Base-by-base conservation (phyloP, 768 basidiomycete species). In the Rubroboletus satanas region DNA sequence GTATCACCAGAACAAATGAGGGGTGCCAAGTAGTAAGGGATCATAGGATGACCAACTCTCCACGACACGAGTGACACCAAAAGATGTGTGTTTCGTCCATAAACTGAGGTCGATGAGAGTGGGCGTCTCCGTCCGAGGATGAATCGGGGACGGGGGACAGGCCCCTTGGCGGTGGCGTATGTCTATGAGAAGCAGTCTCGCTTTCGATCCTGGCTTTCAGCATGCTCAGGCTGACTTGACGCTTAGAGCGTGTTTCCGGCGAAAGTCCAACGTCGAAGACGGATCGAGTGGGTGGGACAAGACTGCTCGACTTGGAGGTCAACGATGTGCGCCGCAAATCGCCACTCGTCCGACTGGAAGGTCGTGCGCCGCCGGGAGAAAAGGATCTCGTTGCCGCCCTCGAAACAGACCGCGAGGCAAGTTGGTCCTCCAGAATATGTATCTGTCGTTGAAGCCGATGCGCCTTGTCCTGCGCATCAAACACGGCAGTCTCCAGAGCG, bases 171-270 rank as follows among this genome's bases (percentile, higher is more conserved):
- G 83, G 83, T 11, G 78, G 73, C 2, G 82, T 76, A 32, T 74
- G 75, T 36, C 74, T 71, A 15, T 73, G 63, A 32, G 61, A 60
- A 15, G 79, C 82, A 18, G 79, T 73, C 70, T 94, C 92, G 67
- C 88, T 87, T 56, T 93, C 89, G 62, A 94, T 94, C 42, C 92
- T 83, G 21, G 90, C 91, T 66, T 92, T 93, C 48, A 95, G 82
- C 89, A 95, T 94, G 70, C 86, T 83, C 61, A 94, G 71, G 71
- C 88, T 90, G 62, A 91, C 83, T 62, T 84, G 82, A 52, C 91
- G 86, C 65, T 92, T 92, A 71, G 93, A 90, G 29, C 81, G 75
- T 35, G 87, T 85, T 69, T 90, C 88, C 0, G 87, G 80, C 7
- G 87, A 82, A 45, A 93, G 77, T 48, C 79, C 80, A 29, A 83